These are phyloP conservation scores for Colletotrichum tabaci DNA, from an alignment of 2,329 filamentous ascomycete species.

Conservation along the genomic window DNA sequence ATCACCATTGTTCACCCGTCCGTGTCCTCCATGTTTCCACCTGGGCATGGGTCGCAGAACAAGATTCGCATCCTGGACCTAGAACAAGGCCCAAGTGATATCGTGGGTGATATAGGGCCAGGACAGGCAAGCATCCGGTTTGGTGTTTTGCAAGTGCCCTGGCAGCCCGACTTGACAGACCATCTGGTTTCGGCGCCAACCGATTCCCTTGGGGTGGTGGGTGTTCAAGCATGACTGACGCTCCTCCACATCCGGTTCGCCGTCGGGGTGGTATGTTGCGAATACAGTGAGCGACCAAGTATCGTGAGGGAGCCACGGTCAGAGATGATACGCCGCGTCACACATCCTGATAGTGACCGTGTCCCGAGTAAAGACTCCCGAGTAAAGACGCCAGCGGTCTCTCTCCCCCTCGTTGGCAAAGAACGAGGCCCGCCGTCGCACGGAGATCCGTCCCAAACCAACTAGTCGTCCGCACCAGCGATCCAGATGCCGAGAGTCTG, in stretches of 20 bases:
- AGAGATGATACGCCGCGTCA: background rate
- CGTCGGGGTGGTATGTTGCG: background rate
- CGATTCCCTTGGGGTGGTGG: background rate
- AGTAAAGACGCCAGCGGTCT: no score
- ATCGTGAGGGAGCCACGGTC: constrained; percentile 14
- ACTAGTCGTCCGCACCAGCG: constrained; percentile 24
- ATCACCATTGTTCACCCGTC: constrained; percentile 12
- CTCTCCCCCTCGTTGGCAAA: background rate
- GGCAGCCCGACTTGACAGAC: background rate
- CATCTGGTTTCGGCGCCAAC: constrained; percentile 28
- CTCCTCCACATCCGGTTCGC: constrained; percentile 20
- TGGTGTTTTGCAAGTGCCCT: background rate
- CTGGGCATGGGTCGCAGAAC: background rate
- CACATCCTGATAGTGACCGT: background rate
- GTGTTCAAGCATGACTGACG: background rate
- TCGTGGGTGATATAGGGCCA: constrained; percentile 21
- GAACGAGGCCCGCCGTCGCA: background rate
- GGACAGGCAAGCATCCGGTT: background rate
- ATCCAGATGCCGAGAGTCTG: constrained; percentile 27
- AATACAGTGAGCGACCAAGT: constrained; percentile 21
- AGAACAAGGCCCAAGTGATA: constrained; percentile 11
- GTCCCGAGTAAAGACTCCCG: constrained; percentile 16
- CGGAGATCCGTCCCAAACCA: background rate
- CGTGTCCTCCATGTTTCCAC: constrained; percentile 2
- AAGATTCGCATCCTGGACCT: constrained; percentile 20